Percentiles rank a stretch among this genome's conserved stretches.
Conservation (phyloP, 176 grass and related monocot species). For the Ananas comosus region DNA sequence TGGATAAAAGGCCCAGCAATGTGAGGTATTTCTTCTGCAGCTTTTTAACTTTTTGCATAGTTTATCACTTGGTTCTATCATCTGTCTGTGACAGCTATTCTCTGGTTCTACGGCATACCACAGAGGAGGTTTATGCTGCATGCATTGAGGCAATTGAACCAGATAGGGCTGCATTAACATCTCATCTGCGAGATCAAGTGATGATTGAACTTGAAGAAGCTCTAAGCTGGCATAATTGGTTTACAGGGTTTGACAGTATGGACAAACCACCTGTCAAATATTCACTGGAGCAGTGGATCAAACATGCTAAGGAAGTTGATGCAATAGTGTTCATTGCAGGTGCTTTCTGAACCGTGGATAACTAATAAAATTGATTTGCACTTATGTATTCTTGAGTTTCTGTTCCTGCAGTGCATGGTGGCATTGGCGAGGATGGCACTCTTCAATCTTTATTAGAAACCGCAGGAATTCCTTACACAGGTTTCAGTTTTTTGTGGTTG, state of each 20-base stretch:
- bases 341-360: not conserved
- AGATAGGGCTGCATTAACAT: conserved; percentile 51
- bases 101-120: conserved; percentile 78
- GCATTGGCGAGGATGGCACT: conserved; percentile 94
- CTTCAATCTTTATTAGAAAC: conserved; percentile 78
- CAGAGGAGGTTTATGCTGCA: conserved; percentile 75
- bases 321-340: conserved; percentile 90
- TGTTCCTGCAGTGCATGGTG: conserved; percentile 78
- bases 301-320: conserved; percentile 60
- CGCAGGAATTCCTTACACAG: conserved; percentile 83
- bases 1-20: not conserved
- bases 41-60: not conserved
- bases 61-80: conserved; percentile 8
- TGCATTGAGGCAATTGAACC: conserved; percentile 76
- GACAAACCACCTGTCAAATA: conserved; percentile 64
- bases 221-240: conserved; percentile 65
- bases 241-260: conserved; percentile 70
- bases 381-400: not conserved
- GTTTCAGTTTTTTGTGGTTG: conserved; percentile 22
- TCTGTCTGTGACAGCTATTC: conserved; percentile 57
- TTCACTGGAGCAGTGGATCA: conserved; percentile 60
- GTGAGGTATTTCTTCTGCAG: not conserved
- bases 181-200: conserved; percentile 58
- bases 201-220: conserved; percentile 49
- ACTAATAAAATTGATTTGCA: not conserved